These are phyloP conservation scores for Corynespora cassiicola DNA, from an alignment of 2,329 filamentous ascomycete genomes.

Conservation along the genomic window DNA sequence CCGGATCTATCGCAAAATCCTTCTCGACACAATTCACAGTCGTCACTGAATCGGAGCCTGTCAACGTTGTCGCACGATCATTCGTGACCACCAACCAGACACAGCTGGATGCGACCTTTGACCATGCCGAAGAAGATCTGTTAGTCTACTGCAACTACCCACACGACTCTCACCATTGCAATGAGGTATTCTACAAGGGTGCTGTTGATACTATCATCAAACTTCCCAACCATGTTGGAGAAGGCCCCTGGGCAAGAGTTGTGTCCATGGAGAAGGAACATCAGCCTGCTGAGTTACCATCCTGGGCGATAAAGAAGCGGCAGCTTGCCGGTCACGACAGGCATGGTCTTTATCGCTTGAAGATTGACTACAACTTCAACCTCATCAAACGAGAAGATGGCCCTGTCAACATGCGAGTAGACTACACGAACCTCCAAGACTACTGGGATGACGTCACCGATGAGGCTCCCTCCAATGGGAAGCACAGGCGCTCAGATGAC, in stretches of 20 bases:
- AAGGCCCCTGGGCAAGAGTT: conserved; percentile 1
- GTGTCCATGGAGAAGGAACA: conserved; percentile 3
- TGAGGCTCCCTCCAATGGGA: no score
- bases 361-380: conserved; percentile 3
- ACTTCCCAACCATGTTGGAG: conserved; percentile 3
- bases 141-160: conserved; percentile 5
- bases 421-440: conserved; percentile 1
- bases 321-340: not conserved
- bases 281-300: not conserved
- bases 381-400: conserved; percentile 2
- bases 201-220: conserved; percentile 5
- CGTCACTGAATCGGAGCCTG: conserved; percentile 2
- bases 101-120: conserved; percentile 3
- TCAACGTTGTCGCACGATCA: no score
- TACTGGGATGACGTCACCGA: conserved; percentile 7
- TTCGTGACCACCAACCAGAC: conserved; percentile 1
- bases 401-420: conserved; percentile 4
- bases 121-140: not conserved
- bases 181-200: conserved; percentile 3
- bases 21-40: conserved; percentile 4
- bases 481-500: no score
- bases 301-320: not conserved
- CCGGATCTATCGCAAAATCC: not conserved
- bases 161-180: conserved; percentile 2
- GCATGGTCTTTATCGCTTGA: not conserved